phyloP scores from a whole-genome alignment of 805 yeast genomes.

The Grigorovia jiainica region DNA sequence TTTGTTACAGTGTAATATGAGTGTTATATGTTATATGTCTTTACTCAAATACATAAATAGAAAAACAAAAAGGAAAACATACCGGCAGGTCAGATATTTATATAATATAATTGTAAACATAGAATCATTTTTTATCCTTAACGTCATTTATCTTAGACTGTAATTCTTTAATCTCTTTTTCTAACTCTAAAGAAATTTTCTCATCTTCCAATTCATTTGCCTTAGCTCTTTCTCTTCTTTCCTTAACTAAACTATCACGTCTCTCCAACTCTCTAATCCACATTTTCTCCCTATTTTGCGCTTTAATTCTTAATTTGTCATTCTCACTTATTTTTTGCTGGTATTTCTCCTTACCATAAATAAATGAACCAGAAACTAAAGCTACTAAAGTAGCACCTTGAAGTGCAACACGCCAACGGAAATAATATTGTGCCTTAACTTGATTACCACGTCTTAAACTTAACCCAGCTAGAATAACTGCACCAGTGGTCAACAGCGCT shows the following conservation, averaged over 20 bases:
- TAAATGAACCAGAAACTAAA: slow-evolving; percentile 66
- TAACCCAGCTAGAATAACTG: slow-evolving; percentile 69
- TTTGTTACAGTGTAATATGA: too few relatives aligned
- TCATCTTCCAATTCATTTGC: slow-evolving; percentile 38
- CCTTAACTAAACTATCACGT: slow-evolving; percentile 65
- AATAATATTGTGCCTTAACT: slow-evolving; percentile 72
- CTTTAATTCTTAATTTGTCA: slow-evolving; percentile 63
- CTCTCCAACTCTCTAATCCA: slow-evolving; percentile 91
- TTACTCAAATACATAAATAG: too few relatives aligned
- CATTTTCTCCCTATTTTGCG: slow-evolving; percentile 70
- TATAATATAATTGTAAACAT: neutral
- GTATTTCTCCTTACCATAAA: slow-evolving; percentile 46
- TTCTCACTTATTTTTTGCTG: slow-evolving; percentile 35
- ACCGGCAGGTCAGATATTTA: neutral
- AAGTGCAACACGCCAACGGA: slow-evolving; percentile 80
- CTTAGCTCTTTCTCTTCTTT: slow-evolving; percentile 60
- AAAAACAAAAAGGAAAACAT: neutral
- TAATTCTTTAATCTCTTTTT: slow-evolving; percentile 21
- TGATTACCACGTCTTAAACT: slow-evolving; percentile 67
- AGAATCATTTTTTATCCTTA: neutral
- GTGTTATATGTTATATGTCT: too few relatives aligned
- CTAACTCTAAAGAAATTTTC: slow-evolving; percentile 28
- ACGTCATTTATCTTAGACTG: slow-evolving; percentile 12
- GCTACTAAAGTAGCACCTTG: slow-evolving; percentile 82
- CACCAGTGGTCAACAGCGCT: slow-evolving; percentile 65